These are phyloP conservation scores for Echites panduratus DNA, from an alignment of 257 asterid genomes.

Conservation along the genomic window DNA sequence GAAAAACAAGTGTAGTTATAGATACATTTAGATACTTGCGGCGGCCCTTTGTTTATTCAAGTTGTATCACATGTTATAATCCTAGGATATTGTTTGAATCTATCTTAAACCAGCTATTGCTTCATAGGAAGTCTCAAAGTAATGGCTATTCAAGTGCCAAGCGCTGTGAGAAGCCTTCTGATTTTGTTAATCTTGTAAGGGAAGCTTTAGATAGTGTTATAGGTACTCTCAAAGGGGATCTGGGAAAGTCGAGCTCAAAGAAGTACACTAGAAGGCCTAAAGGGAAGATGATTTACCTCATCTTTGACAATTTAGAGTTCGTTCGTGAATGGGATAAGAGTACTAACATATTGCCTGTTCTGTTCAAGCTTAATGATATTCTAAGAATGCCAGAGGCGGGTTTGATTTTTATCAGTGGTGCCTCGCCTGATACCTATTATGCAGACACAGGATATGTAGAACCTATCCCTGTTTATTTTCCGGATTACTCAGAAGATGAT, in stretches of 20 bases:
- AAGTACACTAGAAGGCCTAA: conserved; percentile 35
- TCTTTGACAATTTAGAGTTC: conserved; percentile 71
- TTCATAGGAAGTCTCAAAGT: conserved; percentile 62
- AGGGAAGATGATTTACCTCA: conserved; percentile 78
- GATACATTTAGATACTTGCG: conserved; percentile 54
- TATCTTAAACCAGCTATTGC: conserved; percentile 74
- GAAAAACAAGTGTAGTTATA: conserved; percentile 69
- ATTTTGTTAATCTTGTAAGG: conserved; percentile 66
- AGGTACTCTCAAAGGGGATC: conserved; percentile 41
- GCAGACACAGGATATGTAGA: conserved; percentile 72
- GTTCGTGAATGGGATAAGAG: conserved; percentile 77
- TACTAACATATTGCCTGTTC: conserved; percentile 42
- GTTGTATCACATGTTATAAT: conserved; percentile 67
- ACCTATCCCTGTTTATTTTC: conserved; percentile 73
- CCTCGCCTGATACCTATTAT: conserved; percentile 67
- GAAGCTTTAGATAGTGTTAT: conserved; percentile 55
- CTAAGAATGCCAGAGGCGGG: conserved; percentile 84
- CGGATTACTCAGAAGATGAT: conserved; percentile 76
- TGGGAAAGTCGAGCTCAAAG: conserved; percentile 43
- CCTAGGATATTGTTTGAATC: conserved; percentile 82
- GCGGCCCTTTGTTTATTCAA: conserved; percentile 71
- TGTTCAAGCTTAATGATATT: conserved; percentile 63
- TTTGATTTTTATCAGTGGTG: conserved; percentile 60
- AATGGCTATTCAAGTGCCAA: conserved; percentile 66
- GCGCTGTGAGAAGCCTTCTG: conserved; percentile 83